Evolutionary conservation across 148 eudicot genomes (phyloP), one percentile per base, ranked within the genome.

Genomic region (Fallopia convolvulus): DNA sequence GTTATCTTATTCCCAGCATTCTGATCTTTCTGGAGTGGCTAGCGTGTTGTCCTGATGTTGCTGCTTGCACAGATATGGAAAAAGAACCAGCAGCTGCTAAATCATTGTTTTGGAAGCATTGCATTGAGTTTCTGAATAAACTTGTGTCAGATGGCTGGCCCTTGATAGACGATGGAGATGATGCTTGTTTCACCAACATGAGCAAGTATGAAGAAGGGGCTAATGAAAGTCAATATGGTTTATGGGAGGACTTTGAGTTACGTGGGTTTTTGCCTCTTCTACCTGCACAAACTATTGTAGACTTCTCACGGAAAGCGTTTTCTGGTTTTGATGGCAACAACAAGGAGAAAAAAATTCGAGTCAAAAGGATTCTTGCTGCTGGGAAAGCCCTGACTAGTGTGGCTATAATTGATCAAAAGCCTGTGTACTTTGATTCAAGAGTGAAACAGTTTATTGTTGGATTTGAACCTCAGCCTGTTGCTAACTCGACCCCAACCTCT

Each of bases 11-110:
- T 17, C 91, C 89, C 48, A 86, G 89, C 18, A 83, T 88, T 79
- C 81, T 88, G 76, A 83, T 85, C 21, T 88, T 88, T 75, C 81
- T 88, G 11, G 91, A 88, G 83, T 88, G 91, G 91, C 70, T 88
- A 77, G 91, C 89, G 6, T 86, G 86, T 47, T 81, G 79, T 72
- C 86, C 86, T 50, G 86, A 88, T 80, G 79, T 86, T 74, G 88
- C 84, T 18, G 58, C 85, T 77, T 78, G 82, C 23, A 77, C 80
- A 20, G 81, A 79, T 20, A 76, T 75, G 48, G 84, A 84, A 48
- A 79, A 80, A 77, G 83, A 83, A 77, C 79, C 78, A 75, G 74
- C 50, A 8, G 79, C 77, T 48, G 81, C 83, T 58, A 83, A 77
- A 82, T 77, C 81, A 70, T 52, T 72, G 26, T 88, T 88, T 74